Percentiles rank a stretch among this genome's conserved stretches.
Conservation (phyloP, 345 rosid genomes). For the Laguncularia racemosa region DNA sequence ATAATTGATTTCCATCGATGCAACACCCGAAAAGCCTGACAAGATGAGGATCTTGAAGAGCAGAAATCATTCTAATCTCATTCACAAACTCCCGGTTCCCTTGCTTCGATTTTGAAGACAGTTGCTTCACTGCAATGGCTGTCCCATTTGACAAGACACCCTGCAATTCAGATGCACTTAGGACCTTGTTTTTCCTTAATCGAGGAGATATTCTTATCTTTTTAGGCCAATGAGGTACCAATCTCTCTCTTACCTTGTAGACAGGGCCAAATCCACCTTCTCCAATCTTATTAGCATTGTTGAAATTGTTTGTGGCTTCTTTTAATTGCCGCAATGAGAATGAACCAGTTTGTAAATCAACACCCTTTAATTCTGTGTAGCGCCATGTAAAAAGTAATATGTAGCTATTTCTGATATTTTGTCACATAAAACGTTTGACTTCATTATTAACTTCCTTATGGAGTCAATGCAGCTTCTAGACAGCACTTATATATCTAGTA, state of each 20-base stretch:
- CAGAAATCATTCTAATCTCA: slow-evolving; percentile 16
- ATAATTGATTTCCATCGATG: slow-evolving; percentile 8
- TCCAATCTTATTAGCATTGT: slow-evolving; percentile 7
- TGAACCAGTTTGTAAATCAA: slow-evolving; percentile 8
- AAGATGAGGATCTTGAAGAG: slow-evolving; percentile 11
- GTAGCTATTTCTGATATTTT: too few species aligned
- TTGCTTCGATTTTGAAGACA: slow-evolving; percentile 10
- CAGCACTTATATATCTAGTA: too few species aligned
- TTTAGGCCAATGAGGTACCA: background rate
- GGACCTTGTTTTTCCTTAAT: background rate
- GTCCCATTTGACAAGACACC: slow-evolving; percentile 10
- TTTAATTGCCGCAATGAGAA: slow-evolving; percentile 9
- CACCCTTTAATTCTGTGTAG: slow-evolving; percentile 6
- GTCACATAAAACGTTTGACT: too few species aligned
- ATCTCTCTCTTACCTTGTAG: background rate
- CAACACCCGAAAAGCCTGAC: slow-evolving; percentile 12
- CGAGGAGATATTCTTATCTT: too few species aligned
- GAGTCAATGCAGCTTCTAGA: too few species aligned
- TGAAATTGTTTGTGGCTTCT: slow-evolving; percentile 12
- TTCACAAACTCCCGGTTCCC: slow-evolving; percentile 12
- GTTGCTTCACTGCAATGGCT: slow-evolving; percentile 5
- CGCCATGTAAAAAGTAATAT: background rate
- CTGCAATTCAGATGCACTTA: slow-evolving; percentile 5
- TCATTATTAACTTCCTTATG: too few species aligned
- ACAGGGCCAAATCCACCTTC: slow-evolving; percentile 11